phyloP scores from a whole-genome alignment of 2,329 filamentous ascomycete species.

The Fusarium nisikadoi region DNA sequence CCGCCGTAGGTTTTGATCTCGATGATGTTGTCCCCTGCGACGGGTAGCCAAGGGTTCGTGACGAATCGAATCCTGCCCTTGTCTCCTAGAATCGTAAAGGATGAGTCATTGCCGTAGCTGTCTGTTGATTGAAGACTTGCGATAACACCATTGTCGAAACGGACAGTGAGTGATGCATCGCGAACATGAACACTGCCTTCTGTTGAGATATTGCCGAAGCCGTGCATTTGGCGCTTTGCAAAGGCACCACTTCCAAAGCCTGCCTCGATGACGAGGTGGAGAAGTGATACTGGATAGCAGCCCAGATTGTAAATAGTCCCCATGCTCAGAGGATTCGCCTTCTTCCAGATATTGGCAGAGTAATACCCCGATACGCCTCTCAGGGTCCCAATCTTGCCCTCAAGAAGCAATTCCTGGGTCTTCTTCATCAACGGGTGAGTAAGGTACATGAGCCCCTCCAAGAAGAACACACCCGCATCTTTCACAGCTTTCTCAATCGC shows the following conservation, averaged over 20 bases:
- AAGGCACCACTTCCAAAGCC: background rate
- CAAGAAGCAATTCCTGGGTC: background rate
- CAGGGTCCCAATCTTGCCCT: background rate
- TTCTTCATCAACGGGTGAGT: conserved; percentile 9
- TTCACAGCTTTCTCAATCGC: background rate
- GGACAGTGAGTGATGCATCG: conserved; percentile 11
- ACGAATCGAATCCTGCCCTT: conserved; percentile 6
- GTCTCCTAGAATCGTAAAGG: background rate
- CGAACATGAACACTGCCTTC: background rate
- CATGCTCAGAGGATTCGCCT: conserved; percentile 15
- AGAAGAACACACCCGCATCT: background rate
- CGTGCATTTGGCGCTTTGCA: background rate
- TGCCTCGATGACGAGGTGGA: conserved; percentile 1
- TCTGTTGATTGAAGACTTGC: conserved; percentile 13
- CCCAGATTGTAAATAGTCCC: conserved; percentile 7
- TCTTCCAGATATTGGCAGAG: conserved; percentile 18
- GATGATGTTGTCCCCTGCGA: conserved; percentile 7
- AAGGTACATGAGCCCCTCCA: conserved; percentile 9
- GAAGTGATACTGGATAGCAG: conserved; percentile 3
- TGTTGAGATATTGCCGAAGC: conserved; percentile 1
- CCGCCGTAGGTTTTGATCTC: conserved; percentile 7
- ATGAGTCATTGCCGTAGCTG: conserved; percentile 11
- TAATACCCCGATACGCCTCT: conserved; percentile 7
- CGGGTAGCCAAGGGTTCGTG: conserved; percentile 5
- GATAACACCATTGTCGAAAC: conserved; percentile 1